A percentile compares a stretch with the other conserved stretches of the same genome.
phyloP scores from a whole-genome alignment of 177 flowering plant species.

The Vitis hybrid region DNA sequence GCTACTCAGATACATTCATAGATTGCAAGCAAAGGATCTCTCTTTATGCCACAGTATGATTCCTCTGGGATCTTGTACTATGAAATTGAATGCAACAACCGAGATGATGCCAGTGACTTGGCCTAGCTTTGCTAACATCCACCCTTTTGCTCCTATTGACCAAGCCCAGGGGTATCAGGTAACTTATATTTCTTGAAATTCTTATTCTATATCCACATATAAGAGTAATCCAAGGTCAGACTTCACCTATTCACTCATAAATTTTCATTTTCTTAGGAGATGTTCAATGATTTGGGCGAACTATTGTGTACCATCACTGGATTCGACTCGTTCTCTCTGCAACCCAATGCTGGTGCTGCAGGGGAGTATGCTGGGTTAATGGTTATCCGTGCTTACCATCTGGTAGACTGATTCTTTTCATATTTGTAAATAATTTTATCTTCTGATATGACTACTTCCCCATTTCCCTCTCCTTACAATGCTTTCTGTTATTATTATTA shows the following conservation, averaged over 20 bases:
- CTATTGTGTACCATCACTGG: constrained; percentile 91
- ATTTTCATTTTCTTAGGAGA: constrained; percentile 54
- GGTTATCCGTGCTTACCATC: constrained; percentile 99
- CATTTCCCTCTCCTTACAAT: too few species aligned
- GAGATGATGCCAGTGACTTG: constrained; percentile 99
- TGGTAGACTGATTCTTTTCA: constrained; percentile 37
- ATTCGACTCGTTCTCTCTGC: constrained; percentile 95
- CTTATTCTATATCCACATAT: too few species aligned
- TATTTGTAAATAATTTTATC: neutral
- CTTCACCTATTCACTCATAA: neutral
- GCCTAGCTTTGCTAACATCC: constrained; percentile 80
- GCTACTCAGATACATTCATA: constrained; percentile 78
- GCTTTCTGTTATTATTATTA: too few species aligned
- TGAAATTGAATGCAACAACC: constrained; percentile 93
- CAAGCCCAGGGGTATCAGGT: constrained; percentile 97
- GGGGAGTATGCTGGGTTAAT: constrained; percentile 98
- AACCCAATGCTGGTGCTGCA: constrained; percentile 99
- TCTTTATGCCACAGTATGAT: constrained; percentile 99
- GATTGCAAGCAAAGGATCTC: constrained; percentile 84
- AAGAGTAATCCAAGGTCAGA: too few species aligned
- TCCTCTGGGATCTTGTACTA: constrained; percentile 98
- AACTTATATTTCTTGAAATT: constrained; percentile 1
- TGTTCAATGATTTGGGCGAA: constrained; percentile 86
- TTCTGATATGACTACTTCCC: too few species aligned
- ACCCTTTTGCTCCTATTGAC: constrained; percentile 91